These are phyloP conservation scores for Daedaleopsis sinensis DNA, from an alignment of 768 basidiomycete species.

Conservation along the genomic window DNA sequence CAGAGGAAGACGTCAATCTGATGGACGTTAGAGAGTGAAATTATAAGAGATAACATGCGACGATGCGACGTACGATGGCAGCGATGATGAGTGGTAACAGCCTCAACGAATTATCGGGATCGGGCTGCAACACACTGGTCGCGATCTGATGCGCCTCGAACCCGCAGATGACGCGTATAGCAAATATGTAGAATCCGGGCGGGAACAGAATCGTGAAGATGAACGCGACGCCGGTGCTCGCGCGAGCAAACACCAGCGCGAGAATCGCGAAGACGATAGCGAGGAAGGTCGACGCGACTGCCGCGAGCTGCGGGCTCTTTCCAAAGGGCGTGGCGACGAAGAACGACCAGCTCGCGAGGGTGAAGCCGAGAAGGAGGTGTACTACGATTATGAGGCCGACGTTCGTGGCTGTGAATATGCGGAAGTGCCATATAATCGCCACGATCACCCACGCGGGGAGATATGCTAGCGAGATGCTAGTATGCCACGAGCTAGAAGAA, in stretches of 20 bases:
- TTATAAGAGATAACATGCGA: background rate
- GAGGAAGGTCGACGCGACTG: slow-evolving; percentile 65
- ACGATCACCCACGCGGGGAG: slow-evolving; percentile 79
- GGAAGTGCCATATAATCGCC: slow-evolving; percentile 62
- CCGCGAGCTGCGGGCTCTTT: slow-evolving; percentile 73
- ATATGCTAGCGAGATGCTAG: slow-evolving; percentile 66
- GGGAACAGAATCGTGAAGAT: slow-evolving; percentile 75
- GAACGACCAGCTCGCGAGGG: slow-evolving; percentile 72
- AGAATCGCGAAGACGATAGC: slow-evolving; percentile 69
- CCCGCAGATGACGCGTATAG: slow-evolving; percentile 65
- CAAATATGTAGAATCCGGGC: slow-evolving; percentile 76
- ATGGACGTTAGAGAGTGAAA: background rate
- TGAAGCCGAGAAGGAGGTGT: slow-evolving; percentile 68
- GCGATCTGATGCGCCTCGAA: slow-evolving; percentile 62
- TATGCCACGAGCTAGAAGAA: slow-evolving; percentile 56
- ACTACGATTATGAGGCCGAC: slow-evolving; percentile 61
- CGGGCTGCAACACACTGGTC: slow-evolving; percentile 56
- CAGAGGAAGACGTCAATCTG: slow-evolving; percentile 76
- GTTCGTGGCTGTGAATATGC: slow-evolving; percentile 65
- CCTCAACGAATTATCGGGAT: slow-evolving; percentile 60
- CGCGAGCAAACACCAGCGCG: slow-evolving; percentile 53
- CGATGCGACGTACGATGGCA: slow-evolving; percentile 55
- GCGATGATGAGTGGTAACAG: slow-evolving; percentile 64
- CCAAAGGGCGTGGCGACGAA: slow-evolving; percentile 72
- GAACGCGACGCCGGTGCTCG: slow-evolving; percentile 48